Conservation (phyloP, 495 filamentous ascomycete species). For the Usnea hakonensis region DNA sequence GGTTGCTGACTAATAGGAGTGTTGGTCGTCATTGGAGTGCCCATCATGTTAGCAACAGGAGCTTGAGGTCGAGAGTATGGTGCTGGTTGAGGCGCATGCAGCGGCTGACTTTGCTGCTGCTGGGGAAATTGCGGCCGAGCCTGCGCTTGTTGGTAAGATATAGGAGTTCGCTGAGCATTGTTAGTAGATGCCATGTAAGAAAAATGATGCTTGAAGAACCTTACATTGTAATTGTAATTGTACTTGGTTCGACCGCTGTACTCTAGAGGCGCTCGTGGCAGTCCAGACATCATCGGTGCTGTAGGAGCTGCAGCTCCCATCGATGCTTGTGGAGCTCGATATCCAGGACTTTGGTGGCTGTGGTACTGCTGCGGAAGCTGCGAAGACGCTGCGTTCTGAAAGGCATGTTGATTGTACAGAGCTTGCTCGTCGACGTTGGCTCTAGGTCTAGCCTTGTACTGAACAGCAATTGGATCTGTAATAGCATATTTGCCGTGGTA, state of each 20-base stretch:
- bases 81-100: slow-evolving; percentile 8
- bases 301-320: slow-evolving; percentile 20
- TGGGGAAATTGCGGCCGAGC: slow-evolving; percentile 3
- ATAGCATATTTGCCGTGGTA: slow-evolving; percentile 29
- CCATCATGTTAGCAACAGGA: slow-evolving; percentile 27
- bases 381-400: slow-evolving; percentile 13
- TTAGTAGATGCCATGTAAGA: background rate
- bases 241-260: slow-evolving; percentile 1
- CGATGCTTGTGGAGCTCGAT: slow-evolving; percentile 20
- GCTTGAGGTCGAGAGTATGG: slow-evolving; percentile 14
- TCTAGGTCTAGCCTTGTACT: slow-evolving; percentile 17
- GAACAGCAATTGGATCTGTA: slow-evolving; percentile 15
- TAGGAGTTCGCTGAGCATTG: background rate
- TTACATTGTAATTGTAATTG: slow-evolving; percentile 11
- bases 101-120: slow-evolving; percentile 5
- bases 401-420: slow-evolving; percentile 18
- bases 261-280: slow-evolving; percentile 3
- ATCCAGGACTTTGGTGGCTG: slow-evolving; percentile 3
- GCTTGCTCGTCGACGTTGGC: slow-evolving; percentile 19
- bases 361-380: slow-evolving; percentile 17
- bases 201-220: background rate
- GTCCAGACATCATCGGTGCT: slow-evolving; percentile 17
- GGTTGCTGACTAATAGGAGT: slow-evolving; percentile 1
- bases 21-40: background rate
- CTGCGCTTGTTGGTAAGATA: slow-evolving; percentile 2